Evolutionary conservation across 1,284 basidiomycete genomes (phyloP).

Genomic region (Malassezia vespertilionis): DNA sequence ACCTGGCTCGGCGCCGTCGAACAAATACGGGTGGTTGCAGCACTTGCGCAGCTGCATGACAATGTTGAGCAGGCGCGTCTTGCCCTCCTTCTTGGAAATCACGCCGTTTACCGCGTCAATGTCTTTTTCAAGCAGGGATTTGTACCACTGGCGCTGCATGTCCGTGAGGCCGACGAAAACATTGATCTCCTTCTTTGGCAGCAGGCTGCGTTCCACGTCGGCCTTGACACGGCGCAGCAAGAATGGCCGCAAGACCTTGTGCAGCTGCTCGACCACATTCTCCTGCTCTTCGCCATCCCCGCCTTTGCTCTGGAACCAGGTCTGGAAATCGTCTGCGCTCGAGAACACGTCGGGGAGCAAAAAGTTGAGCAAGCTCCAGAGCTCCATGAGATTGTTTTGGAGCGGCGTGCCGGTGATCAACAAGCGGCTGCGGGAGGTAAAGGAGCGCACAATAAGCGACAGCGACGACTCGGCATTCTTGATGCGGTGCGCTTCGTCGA

Average conservation of each 20-base stretch:
- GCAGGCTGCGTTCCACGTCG: constrained; percentile 89
- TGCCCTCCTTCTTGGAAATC: constrained; percentile 80
- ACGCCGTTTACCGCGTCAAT: constrained; percentile 84
- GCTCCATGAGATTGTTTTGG: constrained; percentile 93
- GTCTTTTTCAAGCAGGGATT: constrained; percentile 79
- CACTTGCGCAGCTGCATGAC: constrained; percentile 77
- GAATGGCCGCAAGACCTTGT: constrained; percentile 93
- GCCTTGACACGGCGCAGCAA: constrained; percentile 86
- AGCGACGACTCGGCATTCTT: constrained; percentile 97
- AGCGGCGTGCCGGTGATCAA: constrained; percentile 95
- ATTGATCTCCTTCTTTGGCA: constrained; percentile 99
- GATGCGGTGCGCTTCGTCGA: constrained; percentile 98
- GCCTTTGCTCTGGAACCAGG: constrained; percentile 59
- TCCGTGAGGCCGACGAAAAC: constrained; percentile 95
- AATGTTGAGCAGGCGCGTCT: constrained; percentile 94
- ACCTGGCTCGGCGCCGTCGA: constrained; percentile 63
- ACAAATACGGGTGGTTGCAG: constrained; percentile 56
- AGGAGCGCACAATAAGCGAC: constrained; percentile 84
- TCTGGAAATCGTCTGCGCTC: constrained; percentile 55
- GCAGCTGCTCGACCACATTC: constrained; percentile 84
- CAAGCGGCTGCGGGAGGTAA: constrained; percentile 74
- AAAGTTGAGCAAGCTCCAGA: constrained; percentile 91
- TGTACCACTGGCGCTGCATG: constrained; percentile 89
- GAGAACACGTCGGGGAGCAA: constrained; percentile 51
- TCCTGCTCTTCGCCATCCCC: constrained; percentile 58